Conservation (phyloP, 2,329 filamentous ascomycete genomes). For the Colletotrichum karsti region DNA sequence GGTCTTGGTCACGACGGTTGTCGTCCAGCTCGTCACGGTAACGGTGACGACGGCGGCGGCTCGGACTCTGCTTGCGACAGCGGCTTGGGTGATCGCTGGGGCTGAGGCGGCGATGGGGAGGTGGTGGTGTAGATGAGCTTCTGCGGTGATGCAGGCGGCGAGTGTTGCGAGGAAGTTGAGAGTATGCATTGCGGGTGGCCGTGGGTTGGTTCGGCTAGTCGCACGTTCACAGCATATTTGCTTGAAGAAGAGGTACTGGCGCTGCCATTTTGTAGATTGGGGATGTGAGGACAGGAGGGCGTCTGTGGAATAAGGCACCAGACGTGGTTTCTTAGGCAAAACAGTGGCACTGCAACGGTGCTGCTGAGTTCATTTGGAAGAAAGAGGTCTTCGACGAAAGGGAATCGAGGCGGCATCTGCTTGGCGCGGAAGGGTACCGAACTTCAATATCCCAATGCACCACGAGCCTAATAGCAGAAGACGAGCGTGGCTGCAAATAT, state of each 20-base stretch:
- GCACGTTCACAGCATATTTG: not conserved
- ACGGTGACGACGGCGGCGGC: not conserved
- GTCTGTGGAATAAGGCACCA: too few species aligned
- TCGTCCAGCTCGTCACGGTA: slow-evolving; percentile 19
- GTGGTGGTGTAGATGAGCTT: slow-evolving; percentile 17
- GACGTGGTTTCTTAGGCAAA: not conserved
- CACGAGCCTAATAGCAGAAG: too few species aligned
- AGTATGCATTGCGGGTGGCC: not conserved
- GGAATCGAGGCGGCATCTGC: not conserved
- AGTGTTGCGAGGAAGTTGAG: not conserved
- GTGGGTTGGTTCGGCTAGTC: not conserved
- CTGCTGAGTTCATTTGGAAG: slow-evolving; percentile 12
- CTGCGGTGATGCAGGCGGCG: not conserved
- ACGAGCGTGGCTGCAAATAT: not conserved
- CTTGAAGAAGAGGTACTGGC: too few species aligned
- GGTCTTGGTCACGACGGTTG: slow-evolving; percentile 6
- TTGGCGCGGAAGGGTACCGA: not conserved
- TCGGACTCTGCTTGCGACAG: not conserved
- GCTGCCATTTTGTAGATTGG: not conserved
- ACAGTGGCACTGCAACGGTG: not conserved
- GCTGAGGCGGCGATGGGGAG: not conserved
- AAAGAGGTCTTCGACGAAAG: not conserved
- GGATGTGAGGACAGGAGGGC: too few species aligned
- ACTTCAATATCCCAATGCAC: too few species aligned
- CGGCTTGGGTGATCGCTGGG: not conserved